Conservation (phyloP, 768 basidiomycete genomes). For the Tulasnella sp. region DNA sequence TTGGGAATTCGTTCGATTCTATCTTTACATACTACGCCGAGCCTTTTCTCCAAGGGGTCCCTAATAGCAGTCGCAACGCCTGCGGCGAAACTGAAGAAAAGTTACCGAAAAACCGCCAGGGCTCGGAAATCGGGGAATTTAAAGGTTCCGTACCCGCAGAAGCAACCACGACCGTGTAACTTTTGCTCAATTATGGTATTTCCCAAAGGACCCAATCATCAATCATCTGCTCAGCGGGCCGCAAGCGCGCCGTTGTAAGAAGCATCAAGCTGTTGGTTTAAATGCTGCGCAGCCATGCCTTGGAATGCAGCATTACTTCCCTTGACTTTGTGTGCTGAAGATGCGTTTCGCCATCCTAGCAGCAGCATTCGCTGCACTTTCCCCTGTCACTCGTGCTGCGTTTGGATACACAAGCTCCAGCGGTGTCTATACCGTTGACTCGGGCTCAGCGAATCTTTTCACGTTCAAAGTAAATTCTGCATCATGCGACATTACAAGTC, state of each 20-base stretch:
- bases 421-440: slow-evolving; percentile 44
- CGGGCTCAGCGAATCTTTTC: slow-evolving; percentile 38
- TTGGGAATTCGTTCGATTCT: neutral
- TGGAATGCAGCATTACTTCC: neutral
- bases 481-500: slow-evolving; percentile 49
- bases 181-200: neutral
- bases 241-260: neutral
- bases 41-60: neutral
- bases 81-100: neutral
- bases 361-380: neutral
- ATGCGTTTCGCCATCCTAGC: neutral
- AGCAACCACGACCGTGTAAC: neutral
- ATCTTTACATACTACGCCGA: neutral
- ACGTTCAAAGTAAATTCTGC: slow-evolving; percentile 41
- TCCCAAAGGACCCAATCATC: neutral
- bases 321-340: neutral
- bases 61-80: neutral
- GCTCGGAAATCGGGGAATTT: neutral
- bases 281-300: neutral
- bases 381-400: slow-evolving; percentile 37
- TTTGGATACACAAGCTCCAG: slow-evolving; percentile 49
- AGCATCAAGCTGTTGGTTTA: neutral
- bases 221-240: neutral
- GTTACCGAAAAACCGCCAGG: neutral
- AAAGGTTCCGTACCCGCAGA: neutral